phyloP scores from a whole-genome alignment of 2,329 filamentous ascomycete species.

The Neophaeococcomyces aloes region DNA sequence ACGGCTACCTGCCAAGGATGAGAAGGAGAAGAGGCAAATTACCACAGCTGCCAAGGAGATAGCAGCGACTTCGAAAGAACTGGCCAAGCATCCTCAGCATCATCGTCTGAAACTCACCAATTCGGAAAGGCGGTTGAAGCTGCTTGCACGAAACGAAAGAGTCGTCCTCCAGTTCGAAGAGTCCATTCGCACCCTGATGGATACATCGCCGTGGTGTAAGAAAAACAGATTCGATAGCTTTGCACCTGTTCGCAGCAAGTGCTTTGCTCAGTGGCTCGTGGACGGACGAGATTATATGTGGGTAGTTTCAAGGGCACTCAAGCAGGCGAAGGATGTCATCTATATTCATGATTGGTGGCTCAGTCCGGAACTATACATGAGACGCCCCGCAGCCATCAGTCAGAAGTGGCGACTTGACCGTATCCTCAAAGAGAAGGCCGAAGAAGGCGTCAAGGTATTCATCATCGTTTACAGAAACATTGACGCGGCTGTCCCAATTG shows the following conservation, averaged over 20 bases:
- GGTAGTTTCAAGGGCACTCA: slow-evolving; percentile 94
- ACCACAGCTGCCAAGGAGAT: slow-evolving; percentile 44
- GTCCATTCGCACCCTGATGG: slow-evolving; percentile 77
- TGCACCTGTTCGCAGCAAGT: slow-evolving; percentile 73
- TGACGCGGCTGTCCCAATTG: slow-evolving; percentile 91
- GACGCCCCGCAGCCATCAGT: slow-evolving; percentile 85
- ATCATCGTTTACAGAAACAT: slow-evolving; percentile 98
- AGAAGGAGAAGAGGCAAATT: slow-evolving; percentile 20
- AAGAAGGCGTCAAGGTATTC: slow-evolving; percentile 93
- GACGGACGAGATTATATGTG: slow-evolving; percentile 98
- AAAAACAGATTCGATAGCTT: slow-evolving; percentile 86
- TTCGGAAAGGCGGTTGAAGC: slow-evolving; percentile 80
- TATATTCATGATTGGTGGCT: slow-evolving; percentile 99
- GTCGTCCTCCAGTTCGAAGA: slow-evolving; percentile 87
- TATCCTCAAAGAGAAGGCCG: slow-evolving; percentile 82
- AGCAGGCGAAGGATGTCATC: slow-evolving; percentile 93
- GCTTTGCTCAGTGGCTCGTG: slow-evolving; percentile 92
- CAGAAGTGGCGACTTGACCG: slow-evolving; percentile 96
- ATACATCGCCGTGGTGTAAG: slow-evolving; percentile 70
- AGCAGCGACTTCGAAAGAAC: slow-evolving; percentile 54
- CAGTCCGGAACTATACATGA: slow-evolving; percentile 89
- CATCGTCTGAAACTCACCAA: slow-evolving; percentile 84
- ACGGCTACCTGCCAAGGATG: slow-evolving; percentile 39
- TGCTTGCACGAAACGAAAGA: slow-evolving; percentile 82
- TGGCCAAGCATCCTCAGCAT: slow-evolving; percentile 55